A percentile compares a stretch with the other conserved stretches of the same genome.
Evolutionary conservation across 257 asterid species (phyloP).

Genomic region (Misopates orontium): DNA sequence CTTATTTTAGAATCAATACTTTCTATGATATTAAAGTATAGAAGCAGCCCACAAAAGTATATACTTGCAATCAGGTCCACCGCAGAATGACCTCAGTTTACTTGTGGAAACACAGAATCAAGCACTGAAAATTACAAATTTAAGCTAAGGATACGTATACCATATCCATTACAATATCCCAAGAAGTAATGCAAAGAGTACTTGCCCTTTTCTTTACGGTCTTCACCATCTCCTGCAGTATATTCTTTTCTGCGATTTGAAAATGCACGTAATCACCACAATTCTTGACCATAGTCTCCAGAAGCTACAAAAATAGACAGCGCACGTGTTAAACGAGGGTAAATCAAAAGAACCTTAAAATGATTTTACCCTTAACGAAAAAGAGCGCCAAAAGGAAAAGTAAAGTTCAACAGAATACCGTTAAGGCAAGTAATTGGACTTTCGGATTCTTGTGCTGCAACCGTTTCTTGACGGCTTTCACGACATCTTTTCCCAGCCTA

Average conservation of each 20-base stretch:
- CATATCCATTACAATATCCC: background rate
- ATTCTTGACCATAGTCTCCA: slow-evolving; percentile 97
- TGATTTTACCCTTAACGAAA: background rate
- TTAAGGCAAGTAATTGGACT: slow-evolving; percentile 86
- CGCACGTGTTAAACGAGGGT: slow-evolving; percentile 16
- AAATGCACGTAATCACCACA: slow-evolving; percentile 91
- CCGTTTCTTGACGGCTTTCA: slow-evolving; percentile 85
- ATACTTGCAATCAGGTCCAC: too few relatives aligned
- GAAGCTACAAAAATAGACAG: slow-evolving; percentile 51
- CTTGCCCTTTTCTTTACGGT: slow-evolving; percentile 81
- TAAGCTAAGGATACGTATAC: background rate
- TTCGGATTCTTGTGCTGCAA: slow-evolving; percentile 92
- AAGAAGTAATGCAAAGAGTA: slow-evolving; percentile 14
- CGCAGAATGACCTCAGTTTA: background rate
- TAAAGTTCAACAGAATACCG: slow-evolving; percentile 48
- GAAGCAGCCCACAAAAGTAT: too few relatives aligned
- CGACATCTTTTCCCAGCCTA: slow-evolving; percentile 81
- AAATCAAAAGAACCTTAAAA: slow-evolving; percentile 1
- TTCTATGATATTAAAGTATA: too few relatives aligned
- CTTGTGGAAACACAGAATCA: background rate
- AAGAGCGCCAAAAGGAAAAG: slow-evolving; percentile 12
- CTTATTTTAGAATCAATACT: too few relatives aligned
- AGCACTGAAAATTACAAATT: background rate
- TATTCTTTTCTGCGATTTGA: slow-evolving; percentile 82
- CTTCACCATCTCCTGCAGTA: slow-evolving; percentile 90